Evolutionary conservation across 345 rosid genomes (phyloP).

Genomic region (Trapa incisa): DNA sequence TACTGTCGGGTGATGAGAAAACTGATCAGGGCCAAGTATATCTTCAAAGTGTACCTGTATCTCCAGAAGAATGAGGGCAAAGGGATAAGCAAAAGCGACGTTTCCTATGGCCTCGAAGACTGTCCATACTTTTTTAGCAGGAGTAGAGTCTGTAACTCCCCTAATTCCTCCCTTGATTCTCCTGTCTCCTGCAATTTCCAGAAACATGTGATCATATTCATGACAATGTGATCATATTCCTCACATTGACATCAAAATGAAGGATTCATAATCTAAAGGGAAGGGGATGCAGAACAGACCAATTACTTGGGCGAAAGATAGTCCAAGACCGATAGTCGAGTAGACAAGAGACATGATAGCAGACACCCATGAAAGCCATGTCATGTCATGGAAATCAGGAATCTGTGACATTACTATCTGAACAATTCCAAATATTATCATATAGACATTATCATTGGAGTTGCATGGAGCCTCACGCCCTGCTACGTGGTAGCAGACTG

Average conservation of each 20-base stretch:
- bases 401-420: conserved; percentile 24
- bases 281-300: conserved; percentile 8
- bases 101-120: conserved; percentile 34
- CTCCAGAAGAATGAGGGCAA: conserved; percentile 22
- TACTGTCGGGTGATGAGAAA: background rate
- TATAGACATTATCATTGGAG: conserved; percentile 14
- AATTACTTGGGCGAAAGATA: conserved; percentile 18
- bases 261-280: too few species aligned
- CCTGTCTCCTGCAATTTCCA: conserved; percentile 27
- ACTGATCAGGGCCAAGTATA: background rate
- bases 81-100: conserved; percentile 36
- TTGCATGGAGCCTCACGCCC: conserved; percentile 31
- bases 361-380: conserved; percentile 24
- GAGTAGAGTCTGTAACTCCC: conserved; percentile 19
- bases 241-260: too few species aligned
- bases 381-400: conserved; percentile 23
- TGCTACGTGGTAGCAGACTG: conserved; percentile 38
- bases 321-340: conserved; percentile 19
- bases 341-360: conserved; percentile 28
- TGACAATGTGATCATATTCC: too few species aligned
- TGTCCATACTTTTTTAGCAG: conserved; percentile 23
- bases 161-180: conserved; percentile 19
- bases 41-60: conserved; percentile 21
- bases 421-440: conserved; percentile 24
- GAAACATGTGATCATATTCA: background rate